Evolutionary conservation across 2,329 filamentous ascomycete genomes (phyloP), one percentile per base, ranked within the genome.

Genomic region (Sporothrix brunneoviolacea): DNA sequence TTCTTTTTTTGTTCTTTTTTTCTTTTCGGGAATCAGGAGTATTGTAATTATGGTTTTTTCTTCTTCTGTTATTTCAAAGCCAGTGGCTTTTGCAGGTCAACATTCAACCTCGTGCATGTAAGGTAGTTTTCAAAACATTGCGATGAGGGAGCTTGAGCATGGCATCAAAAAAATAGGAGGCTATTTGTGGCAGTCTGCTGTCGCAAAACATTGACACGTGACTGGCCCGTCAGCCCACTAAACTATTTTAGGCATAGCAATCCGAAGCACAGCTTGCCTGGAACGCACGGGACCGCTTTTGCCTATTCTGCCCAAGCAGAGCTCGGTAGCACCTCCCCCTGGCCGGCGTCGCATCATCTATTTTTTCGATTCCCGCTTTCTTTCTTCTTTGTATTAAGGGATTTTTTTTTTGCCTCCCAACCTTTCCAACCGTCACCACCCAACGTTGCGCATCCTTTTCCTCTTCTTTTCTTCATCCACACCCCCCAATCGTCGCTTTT

Each of bases 291-390:
- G 21, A 21, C 38, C 21, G 18, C 15, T 27, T 40, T 42, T 42
- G 24, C 39, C 30, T 35, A 21, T 42, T 32, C 40, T 28, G n/a
- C 16, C 41, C 28, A 27, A 36, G 42, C 42, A 35, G 8, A 16
- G 35, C 35, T 22, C 36, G 32, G 36, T 40, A 21, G 36, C 46
- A 41, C 28, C 24, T 28, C 28, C 27, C 44, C 45, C 28, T 32
- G 24, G n/a, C 27, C 24, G 44, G 44, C 32, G 38, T 42, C 47
- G 47, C 38, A 49, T 49, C 47, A 49, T 42, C 30, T 42, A 49
- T 49, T 49, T 49, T 48, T 49, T 49, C 47, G 47, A 49, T 28
- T 48, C 46, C 21, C 19, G 16, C 44, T 24, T 49, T 52, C 50
- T 30, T 37, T 38, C 39, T 35, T 48, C 38, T 28, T 15, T 38